Evolutionary conservation across 2,329 filamentous ascomycete species (phyloP).

Genomic region (Aspergillus viridinutans): DNA sequence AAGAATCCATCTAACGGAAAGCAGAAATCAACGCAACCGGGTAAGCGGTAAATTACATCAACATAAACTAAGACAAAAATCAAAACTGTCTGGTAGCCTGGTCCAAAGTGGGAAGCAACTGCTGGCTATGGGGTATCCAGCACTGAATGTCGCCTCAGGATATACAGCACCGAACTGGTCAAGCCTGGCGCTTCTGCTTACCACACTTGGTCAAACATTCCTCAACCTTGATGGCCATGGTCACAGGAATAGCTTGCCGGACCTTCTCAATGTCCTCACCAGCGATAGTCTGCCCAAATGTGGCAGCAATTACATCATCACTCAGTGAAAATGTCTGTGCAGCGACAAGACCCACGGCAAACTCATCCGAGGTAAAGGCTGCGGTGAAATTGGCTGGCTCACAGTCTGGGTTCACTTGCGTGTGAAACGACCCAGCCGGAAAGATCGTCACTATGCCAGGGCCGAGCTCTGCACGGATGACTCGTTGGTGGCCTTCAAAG

Average conservation of each 20-base stretch:
- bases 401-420: slow-evolving; percentile 24
- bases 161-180: neutral
- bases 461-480: slow-evolving; percentile 12
- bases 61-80: too few species aligned
- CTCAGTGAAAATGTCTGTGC: slow-evolving; percentile 14
- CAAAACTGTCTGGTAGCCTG: neutral
- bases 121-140: neutral
- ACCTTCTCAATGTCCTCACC: slow-evolving; percentile 21
- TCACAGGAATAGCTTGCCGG: slow-evolving; percentile 12
- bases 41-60: too few species aligned
- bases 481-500: slow-evolving; percentile 13
- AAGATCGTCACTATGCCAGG: slow-evolving; percentile 21
- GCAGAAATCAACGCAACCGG: too few species aligned
- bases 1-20: too few species aligned
- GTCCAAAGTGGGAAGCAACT: neutral
- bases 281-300: slow-evolving; percentile 18
- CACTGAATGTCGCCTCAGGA: neutral
- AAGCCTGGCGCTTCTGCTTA: slow-evolving; percentile 13
- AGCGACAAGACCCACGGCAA: slow-evolving; percentile 17
- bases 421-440: slow-evolving; percentile 23
- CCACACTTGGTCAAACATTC: slow-evolving; percentile 23
- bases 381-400: slow-evolving; percentile 21
- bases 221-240: slow-evolving; percentile 17
- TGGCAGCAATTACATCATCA: slow-evolving; percentile 17
- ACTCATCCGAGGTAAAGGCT: slow-evolving; percentile 20